Evolutionary conservation across 768 basidiomycete genomes (phyloP), one percentile per base, ranked within the genome.

Genomic region (Panellus pusillus): DNA sequence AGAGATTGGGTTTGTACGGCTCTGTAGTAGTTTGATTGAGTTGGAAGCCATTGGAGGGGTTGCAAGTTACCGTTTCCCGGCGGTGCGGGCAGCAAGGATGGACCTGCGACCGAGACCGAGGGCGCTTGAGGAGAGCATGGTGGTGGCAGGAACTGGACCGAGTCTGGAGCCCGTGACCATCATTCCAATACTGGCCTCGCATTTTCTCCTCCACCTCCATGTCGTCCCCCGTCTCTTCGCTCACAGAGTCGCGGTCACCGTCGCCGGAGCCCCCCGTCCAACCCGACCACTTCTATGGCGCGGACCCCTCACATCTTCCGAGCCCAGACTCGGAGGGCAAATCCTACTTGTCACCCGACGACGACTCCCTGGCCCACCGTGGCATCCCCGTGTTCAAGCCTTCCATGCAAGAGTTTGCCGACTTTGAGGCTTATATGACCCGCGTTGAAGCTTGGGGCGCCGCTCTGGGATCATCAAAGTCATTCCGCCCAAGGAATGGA

Each of bases 301-400:
- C 77, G 37, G 81, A 83, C 19, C 72, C 74, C 13, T 60, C 43
- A 62, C 82, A 62, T 68, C 71, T 62, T 0, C 81, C 81, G 8
- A 88, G 87, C 7, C 86, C 87, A 9, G 67, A 78, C 55, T 85
- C 84, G 2, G 79, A 83, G 57, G 81, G 81, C 27, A 78, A 79
- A 57, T 73, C 77, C 35, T 89, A 84, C 82, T 74, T 91, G 31
- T 80, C 84, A 60, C 91, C 91, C n/a, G 76, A 77, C 27, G 89
- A 91, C 63, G 91, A 93, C 74, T 89, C 84, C 20, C 65, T 84
- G 27, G 90, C 91, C 0, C 81, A 86, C 62, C 87, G 90, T 44
- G 97, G 96, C 35, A 96, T 98, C 42, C 97, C 96, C 6, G 93
- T 99, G 11, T 99, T 99, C 79, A 89, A 84, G 66, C 97, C 97